Conservation (phyloP, 2,329 filamentous ascomycete species). For the Colletotrichum zoysiae region DNA sequence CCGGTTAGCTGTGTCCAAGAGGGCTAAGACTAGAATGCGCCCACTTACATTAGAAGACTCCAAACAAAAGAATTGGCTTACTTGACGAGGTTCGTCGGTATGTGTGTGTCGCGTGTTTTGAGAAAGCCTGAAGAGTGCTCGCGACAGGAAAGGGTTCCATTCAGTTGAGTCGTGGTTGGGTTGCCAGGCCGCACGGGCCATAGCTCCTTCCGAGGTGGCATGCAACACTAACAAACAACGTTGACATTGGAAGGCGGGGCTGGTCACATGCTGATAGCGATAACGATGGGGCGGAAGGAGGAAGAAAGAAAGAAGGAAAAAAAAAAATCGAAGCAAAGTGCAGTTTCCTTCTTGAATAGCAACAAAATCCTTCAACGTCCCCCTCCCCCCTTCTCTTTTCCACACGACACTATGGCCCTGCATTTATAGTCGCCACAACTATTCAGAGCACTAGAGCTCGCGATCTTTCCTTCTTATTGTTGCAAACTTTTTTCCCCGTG, state of each 20-base stretch:
- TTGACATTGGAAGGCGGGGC: constrained; percentile 25
- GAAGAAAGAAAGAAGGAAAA: constrained; percentile 40
- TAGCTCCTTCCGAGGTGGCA: constrained; percentile 18
- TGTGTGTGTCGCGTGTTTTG: constrained; percentile 34
- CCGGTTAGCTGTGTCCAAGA: not conserved
- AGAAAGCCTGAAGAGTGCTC: constrained; percentile 21
- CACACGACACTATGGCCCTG: constrained; percentile 33
- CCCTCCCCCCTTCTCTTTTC: not conserved
- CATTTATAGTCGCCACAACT: constrained; percentile 29
- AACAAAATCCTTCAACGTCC: constrained; percentile 40
- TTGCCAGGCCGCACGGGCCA: constrained; percentile 33
- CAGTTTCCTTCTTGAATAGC: constrained; percentile 46
- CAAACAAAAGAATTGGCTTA: constrained; percentile 1
- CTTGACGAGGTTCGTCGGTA: constrained; percentile 1
- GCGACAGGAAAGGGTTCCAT: constrained; percentile 31
- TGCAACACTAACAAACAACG: constrained; percentile 15
- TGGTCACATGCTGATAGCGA: constrained; percentile 43
- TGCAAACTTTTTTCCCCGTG: constrained; percentile 22
- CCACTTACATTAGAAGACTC: constrained; percentile 19
- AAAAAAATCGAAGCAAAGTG: constrained; percentile 47
- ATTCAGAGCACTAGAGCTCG: constrained; percentile 26
- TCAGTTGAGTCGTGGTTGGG: constrained; percentile 27
- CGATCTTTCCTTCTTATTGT: constrained; percentile 27
- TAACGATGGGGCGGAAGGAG: constrained; percentile 24
- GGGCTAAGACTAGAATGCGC: too few species aligned